phyloP scores from a whole-genome alignment of 2,329 filamentous ascomycete species.

The Dothiorella sarmentorum region DNA sequence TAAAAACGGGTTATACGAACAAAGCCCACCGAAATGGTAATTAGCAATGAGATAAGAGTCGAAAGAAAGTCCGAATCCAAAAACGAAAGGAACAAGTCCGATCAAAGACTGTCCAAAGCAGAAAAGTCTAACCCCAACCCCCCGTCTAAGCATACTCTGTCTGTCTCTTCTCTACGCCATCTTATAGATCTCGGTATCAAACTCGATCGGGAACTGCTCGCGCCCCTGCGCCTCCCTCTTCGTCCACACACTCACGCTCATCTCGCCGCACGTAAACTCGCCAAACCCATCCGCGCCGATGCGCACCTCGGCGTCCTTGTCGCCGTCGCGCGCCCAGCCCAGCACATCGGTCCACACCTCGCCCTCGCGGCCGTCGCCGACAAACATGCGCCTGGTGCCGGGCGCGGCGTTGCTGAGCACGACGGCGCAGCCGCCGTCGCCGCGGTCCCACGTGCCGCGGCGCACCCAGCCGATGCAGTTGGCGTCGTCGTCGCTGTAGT shows the following conservation, averaged over 20 bases:
- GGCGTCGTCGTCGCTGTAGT: conserved; percentile 57
- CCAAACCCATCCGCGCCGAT: conserved; percentile 61
- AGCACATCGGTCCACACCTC: conserved; percentile 64
- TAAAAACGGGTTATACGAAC: too few species aligned
- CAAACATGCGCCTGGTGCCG: conserved; percentile 57
- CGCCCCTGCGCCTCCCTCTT: conserved; percentile 41
- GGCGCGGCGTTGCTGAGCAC: conserved; percentile 54
- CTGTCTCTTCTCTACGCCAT: conserved; percentile 39
- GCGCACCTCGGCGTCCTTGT: conserved; percentile 44
- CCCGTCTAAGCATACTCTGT: not conserved
- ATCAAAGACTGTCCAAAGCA: too few species aligned
- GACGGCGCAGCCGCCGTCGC: conserved; percentile 33
- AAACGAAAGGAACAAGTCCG: too few species aligned
- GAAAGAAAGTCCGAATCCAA: too few species aligned
- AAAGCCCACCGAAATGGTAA: too few species aligned
- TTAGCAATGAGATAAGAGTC: too few species aligned
- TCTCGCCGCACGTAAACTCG: conserved; percentile 52
- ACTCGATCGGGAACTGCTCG: conserved; percentile 21
- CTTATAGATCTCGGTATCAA: conserved; percentile 32
- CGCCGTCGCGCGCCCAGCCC: conserved; percentile 46
- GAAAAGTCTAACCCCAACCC: too few species aligned
- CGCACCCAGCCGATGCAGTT: conserved; percentile 62
- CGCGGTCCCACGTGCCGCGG: conserved; percentile 45
- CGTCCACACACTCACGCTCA: conserved; percentile 58
- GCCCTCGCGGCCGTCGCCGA: conserved; percentile 56